Evolutionary conservation across 1,139 yeast genomes (phyloP), one percentile per base, ranked within the genome.

Genomic region (Blastobotrys illinoisensis): DNA sequence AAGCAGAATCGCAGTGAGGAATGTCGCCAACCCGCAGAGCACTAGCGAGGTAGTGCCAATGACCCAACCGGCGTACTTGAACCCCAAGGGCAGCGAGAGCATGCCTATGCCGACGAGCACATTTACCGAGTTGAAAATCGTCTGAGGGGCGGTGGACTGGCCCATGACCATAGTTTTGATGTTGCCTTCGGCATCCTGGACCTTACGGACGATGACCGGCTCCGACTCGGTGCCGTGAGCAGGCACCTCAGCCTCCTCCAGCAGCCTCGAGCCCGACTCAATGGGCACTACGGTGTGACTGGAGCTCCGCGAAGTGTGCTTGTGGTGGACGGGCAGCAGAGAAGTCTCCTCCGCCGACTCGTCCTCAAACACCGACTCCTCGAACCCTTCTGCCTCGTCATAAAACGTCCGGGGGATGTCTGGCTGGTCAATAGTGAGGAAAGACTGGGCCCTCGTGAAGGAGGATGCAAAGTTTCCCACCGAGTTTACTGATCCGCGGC

Each of bases 71-170:
- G 96, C 79, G 53, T 86, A 77, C 59, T 78, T 80, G 59, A 91
- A 73, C 0, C 93, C 98, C 62, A 86, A 77, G 0, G 97, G 96
- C 50, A 91, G 74, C 1, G 97, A 85, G 43, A 91, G 76, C 64
- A 91, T 78, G 2, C 96, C 97, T 48, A 91, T 82, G 0, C 97
- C 98, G 64, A 90, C 82, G 47, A 90, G 74, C 0, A 90, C 87
- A 67, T 91, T 91, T 54, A 90, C 84, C 2, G 95, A 83, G 67
- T 91, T 91, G 74, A 91, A 89, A 19, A 88, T 74, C 0, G 98
- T 91, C 68, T 91, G 98, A 0, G 91, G 86, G 0, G 83, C 85
- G 0, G 97, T 90, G 2, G 96, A 87, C 68, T 86, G 95, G 47
- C 95, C 91, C 6, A 87, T 86, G 47, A 87, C 77, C 54, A 87